Percentiles rank a stretch among this genome's conserved stretches.
These are phyloP conservation scores for Entomortierella parvispora DNA, from an alignment of 192 early-diverging fungal genomes.

Conservation along the genomic window DNA sequence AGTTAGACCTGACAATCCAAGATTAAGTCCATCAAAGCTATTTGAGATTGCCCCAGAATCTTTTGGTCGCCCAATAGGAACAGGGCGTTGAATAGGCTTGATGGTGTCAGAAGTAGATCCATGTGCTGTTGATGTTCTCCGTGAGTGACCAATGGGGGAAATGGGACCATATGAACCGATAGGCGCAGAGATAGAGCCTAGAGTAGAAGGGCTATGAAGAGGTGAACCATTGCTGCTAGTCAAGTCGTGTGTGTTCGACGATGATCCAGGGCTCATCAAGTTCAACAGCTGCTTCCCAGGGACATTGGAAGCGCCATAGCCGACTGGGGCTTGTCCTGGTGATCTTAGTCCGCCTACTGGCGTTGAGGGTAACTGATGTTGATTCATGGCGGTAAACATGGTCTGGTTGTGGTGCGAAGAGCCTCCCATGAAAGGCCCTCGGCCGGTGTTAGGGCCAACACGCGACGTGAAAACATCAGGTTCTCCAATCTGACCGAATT, in stretches of 20 bases:
- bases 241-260: conserved; percentile 26
- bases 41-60: conserved; percentile 21
- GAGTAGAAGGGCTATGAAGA: conserved; percentile 33
- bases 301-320: conserved; percentile 27
- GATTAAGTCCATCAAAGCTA: conserved; percentile 33
- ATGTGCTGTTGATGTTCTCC: conserved; percentile 53
- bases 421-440: conserved; percentile 17
- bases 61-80: conserved; percentile 54
- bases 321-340: conserved; percentile 36
- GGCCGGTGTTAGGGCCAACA: conserved; percentile 16
- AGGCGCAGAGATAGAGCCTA: conserved; percentile 42
- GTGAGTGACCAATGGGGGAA: conserved; percentile 55
- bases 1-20: conserved; percentile 30
- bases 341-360: conserved; percentile 26
- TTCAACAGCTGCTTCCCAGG: conserved; percentile 23
- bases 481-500: conserved; percentile 36
- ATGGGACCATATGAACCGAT: conserved; percentile 47
- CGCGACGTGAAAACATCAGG: conserved; percentile 12
- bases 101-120: conserved; percentile 32
- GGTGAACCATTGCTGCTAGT: conserved; percentile 31
- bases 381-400: conserved; percentile 7
- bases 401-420: conserved; percentile 9
- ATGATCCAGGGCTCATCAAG: conserved; percentile 29
- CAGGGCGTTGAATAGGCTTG: conserved; percentile 56
- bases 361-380: conserved; percentile 21